A percentile compares a stretch with the other conserved stretches of the same genome.
phyloP scores from a whole-genome alignment of 345 rosid genomes.

The Noccaea bulbosa region DNA sequence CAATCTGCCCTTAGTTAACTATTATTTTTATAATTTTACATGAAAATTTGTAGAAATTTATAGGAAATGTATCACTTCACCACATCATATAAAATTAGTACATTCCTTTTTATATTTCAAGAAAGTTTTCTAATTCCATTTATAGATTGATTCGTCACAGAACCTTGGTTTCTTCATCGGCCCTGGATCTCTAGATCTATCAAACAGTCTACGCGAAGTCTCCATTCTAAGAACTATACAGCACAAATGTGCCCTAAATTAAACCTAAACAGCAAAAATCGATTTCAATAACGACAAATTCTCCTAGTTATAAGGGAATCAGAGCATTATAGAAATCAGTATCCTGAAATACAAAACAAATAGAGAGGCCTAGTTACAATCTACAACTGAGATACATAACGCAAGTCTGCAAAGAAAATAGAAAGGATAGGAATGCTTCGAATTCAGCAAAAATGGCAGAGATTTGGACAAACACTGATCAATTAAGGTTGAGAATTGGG shows the following conservation, averaged over 20 bases:
- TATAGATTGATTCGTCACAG: slow-evolving; percentile 47
- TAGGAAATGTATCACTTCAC: too few species aligned
- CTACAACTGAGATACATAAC: slow-evolving; percentile 17
- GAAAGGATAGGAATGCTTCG: slow-evolving; percentile 24
- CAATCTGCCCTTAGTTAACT: too few species aligned
- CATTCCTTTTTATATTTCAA: too few species aligned
- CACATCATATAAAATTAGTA: too few species aligned
- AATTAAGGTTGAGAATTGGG: slow-evolving; percentile 42
- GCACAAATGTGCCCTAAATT: slow-evolving; percentile 25
- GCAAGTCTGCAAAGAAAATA: not conserved
- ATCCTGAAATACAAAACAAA: slow-evolving; percentile 2
- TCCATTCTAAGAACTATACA: slow-evolving; percentile 58
- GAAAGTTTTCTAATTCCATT: too few species aligned
- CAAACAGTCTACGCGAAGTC: slow-evolving; percentile 76
- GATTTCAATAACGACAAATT: slow-evolving; percentile 32
- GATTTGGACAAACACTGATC: slow-evolving; percentile 40
- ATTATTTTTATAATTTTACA: too few species aligned
- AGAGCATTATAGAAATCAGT: slow-evolving; percentile 35
- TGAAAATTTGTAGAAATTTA: too few species aligned
- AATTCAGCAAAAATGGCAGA: slow-evolving; percentile 39
- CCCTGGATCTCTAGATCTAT: slow-evolving; percentile 77
- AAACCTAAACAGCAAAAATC: slow-evolving; percentile 16
- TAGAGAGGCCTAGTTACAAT: slow-evolving; percentile 25
- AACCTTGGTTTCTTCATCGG: slow-evolving; percentile 71
- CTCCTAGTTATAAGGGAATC: not conserved